Base-by-base conservation (phyloP, 169 alveolate species). In the Eimeria acervulina region DNA sequence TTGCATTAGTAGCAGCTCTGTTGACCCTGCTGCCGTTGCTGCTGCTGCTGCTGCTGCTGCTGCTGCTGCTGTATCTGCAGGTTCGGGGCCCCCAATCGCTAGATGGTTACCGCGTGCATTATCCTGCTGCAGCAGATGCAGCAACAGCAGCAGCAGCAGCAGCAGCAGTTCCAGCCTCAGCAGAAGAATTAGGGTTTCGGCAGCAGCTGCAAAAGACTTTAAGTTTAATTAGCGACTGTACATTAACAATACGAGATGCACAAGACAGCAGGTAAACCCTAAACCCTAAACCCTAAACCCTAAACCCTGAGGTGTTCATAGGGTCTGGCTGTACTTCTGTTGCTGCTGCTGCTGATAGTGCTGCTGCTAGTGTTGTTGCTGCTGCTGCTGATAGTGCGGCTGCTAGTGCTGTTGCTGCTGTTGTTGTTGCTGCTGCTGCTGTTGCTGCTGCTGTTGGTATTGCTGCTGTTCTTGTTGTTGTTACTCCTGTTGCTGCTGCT, bases 181-280 rank as follows among this genome's bases (percentile, higher is more conserved):
- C 55, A 47, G 55, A 47, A 47, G 55, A 47, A 47, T 5, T 12
- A 47, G 12, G 19, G 12, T 47, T 47, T 28, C 7, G 36, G 36
- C 78, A 66, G 21, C 78, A 66, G 21, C 5, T 66, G 15, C 7
- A 66, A 28, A 23, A 28, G 15, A 15, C 21, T 6, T 28, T 66
- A 8, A 31, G 44, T 26, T 17, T 72, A 3, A 38, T 28, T 13
- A 72, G n/a, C 6, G 83, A 72, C 44, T 72, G 83, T 28, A 72
- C 44, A 13, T 42, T 72, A 8, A 72, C 83, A 2, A 72, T 72
- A 8, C 8, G 44, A 23, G 83, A 72, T 28, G 83, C 83, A 4
- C 40, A 72, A 17, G 83, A 72, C 21, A 72, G 83, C 83, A 72
- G 83, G 83, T 72, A 72, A 72, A 72, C 47, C 47, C 83, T 72